Evolutionary conservation across 2,329 filamentous ascomycete genomes (phyloP).

Genomic region (Sporothrix brasiliensis): DNA sequence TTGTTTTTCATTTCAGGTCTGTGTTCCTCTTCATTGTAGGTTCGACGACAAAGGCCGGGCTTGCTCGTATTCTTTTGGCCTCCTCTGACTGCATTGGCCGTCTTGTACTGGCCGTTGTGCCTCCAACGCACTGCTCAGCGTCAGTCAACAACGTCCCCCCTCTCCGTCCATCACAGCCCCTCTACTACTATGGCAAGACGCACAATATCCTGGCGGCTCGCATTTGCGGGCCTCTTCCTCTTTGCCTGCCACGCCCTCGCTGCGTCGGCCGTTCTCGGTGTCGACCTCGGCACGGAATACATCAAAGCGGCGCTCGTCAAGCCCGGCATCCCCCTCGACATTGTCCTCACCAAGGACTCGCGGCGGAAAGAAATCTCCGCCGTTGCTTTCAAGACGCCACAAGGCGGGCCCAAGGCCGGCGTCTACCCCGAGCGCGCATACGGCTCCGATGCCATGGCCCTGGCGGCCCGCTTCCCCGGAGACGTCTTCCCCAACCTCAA

Average conservation of each 20-base stretch:
- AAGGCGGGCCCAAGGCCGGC: conserved; percentile 62
- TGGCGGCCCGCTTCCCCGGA: conserved; percentile 83
- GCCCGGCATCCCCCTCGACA: conserved; percentile 94
- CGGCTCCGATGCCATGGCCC: conserved; percentile 85
- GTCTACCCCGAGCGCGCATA: conserved; percentile 86
- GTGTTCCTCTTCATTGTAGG: neutral
- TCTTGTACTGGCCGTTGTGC: neutral
- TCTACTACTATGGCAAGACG: conserved; percentile 44
- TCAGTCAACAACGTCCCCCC: neutral
- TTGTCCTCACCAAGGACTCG: conserved; percentile 96
- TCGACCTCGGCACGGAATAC: conserved; percentile 95
- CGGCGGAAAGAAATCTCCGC: conserved; percentile 92
- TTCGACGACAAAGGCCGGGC: neutral
- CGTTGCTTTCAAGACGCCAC: conserved; percentile 89
- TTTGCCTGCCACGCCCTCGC: conserved; percentile 56
- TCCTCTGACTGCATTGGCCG: neutral
- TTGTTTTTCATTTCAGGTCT: neutral
- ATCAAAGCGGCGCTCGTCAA: conserved; percentile 96
- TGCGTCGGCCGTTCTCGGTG: conserved; percentile 76
- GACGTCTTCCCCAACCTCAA: conserved; percentile 97
- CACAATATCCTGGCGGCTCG: conserved; percentile 43
- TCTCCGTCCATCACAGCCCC: neutral
- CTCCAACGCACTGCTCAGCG: neutral
- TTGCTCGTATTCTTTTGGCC: neutral
- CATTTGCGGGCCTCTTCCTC: conserved; percentile 48